Evolutionary conservation across 441 rosid genomes (phyloP).

Genomic region (Manihot esculenta): DNA sequence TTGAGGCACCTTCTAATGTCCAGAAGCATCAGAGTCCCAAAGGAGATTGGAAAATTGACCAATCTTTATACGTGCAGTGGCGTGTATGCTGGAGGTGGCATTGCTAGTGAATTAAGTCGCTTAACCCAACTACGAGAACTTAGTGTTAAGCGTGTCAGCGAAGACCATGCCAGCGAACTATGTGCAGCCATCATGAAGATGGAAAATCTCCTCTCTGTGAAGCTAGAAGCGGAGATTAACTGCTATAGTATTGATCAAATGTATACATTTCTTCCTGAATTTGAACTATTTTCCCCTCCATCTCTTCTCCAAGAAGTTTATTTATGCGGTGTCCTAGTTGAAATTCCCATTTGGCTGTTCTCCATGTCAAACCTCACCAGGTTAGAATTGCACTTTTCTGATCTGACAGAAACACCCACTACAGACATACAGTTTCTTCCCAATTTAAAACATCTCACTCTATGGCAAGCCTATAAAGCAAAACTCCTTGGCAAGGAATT

Average conservation of each 20-base stretch:
- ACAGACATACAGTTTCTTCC: conserved; percentile 19
- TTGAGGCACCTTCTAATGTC: conserved; percentile 27
- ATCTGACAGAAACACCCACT: conserved; percentile 10
- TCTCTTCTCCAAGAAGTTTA: conserved; percentile 17
- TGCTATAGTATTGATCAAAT: background rate
- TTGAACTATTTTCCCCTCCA: conserved; percentile 24
- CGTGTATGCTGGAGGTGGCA: conserved; percentile 24
- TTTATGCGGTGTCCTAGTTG: conserved; percentile 15
- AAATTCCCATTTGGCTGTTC: conserved; percentile 21
- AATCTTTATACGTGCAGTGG: conserved; percentile 18
- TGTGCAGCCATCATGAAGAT: conserved; percentile 20
- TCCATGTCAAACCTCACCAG: conserved; percentile 20
- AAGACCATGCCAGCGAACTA: conserved; percentile 22
- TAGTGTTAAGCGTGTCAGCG: conserved; percentile 13
- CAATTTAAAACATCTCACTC: conserved; percentile 15
- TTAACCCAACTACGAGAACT: conserved; percentile 24
- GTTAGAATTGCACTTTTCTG: background rate
- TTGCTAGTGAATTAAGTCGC: conserved; percentile 18
- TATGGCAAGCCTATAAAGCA: conserved; percentile 14
- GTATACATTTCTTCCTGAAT: conserved; percentile 6
- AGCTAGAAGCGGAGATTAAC: conserved; percentile 9
- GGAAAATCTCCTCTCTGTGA: conserved; percentile 12
- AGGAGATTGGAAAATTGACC: conserved; percentile 5
- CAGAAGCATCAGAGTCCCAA: background rate
- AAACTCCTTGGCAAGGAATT: conserved; percentile 19